Percentiles rank a stretch among this genome's conserved stretches.
Evolutionary conservation across 768 basidiomycete species (phyloP).

Genomic region (Tulasnella sp.): DNA sequence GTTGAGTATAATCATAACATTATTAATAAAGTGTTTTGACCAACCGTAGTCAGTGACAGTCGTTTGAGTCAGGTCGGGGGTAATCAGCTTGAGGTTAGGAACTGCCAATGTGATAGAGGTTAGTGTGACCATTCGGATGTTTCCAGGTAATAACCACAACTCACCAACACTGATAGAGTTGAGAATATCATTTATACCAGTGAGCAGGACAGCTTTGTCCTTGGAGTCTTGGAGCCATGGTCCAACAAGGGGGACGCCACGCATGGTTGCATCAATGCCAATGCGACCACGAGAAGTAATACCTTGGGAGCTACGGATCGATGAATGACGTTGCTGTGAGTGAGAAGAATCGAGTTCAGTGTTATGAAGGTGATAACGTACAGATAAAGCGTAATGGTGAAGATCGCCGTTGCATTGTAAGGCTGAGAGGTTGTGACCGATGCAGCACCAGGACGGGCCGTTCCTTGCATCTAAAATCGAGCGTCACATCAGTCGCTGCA

Average conservation of each 20-base stretch:
- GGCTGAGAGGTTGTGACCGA: slow-evolving; percentile 37
- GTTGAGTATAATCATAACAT: background rate
- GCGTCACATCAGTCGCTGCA: slow-evolving; percentile 46
- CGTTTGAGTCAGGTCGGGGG: slow-evolving; percentile 46
- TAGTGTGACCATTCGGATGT: slow-evolving; percentile 24
- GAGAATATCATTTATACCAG: slow-evolving; percentile 38
- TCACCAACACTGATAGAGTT: slow-evolving; percentile 25
- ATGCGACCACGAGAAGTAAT: slow-evolving; percentile 50
- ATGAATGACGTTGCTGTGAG: slow-evolving; percentile 49
- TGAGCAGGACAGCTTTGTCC: slow-evolving; percentile 41
- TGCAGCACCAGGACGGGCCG: slow-evolving; percentile 46
- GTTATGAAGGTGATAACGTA: too few species aligned
- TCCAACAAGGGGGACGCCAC: slow-evolving; percentile 36
- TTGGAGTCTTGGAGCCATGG: slow-evolving; percentile 48
- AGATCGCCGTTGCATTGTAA: slow-evolving; percentile 39
- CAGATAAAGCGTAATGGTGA: slow-evolving; percentile 52
- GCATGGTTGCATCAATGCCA: slow-evolving; percentile 39
- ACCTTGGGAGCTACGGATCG: slow-evolving; percentile 40
- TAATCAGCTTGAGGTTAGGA: slow-evolving; percentile 40
- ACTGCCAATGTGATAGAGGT: slow-evolving; percentile 25
- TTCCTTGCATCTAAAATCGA: slow-evolving; percentile 41
- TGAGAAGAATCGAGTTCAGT: too few species aligned
- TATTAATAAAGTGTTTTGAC: slow-evolving; percentile 14
- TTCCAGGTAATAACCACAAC: background rate
- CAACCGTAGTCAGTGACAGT: slow-evolving; percentile 37